Conservation (phyloP, 2,329 filamentous ascomycete species). For the Polytolypa hystricis region DNA sequence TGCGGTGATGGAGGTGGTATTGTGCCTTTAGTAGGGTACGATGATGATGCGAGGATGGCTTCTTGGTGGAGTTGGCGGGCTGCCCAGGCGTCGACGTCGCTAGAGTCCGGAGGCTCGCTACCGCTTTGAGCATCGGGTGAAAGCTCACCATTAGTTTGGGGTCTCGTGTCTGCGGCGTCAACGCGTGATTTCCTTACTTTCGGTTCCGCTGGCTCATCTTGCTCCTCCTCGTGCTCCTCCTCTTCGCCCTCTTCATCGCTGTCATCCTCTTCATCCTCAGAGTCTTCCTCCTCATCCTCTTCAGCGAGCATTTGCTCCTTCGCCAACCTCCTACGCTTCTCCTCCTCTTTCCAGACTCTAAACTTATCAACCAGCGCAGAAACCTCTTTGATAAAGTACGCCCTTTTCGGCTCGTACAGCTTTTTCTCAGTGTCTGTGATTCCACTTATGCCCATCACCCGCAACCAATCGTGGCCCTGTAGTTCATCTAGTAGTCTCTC, state of each 20-base stretch:
- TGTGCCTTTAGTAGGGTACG: slow-evolving; percentile 24
- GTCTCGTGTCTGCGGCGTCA: slow-evolving; percentile 8
- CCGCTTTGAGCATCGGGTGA: slow-evolving; percentile 24
- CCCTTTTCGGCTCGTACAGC: slow-evolving; percentile 72
- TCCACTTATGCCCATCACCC: slow-evolving; percentile 77
- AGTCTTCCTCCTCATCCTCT: slow-evolving; percentile 38
- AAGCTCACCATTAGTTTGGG: slow-evolving; percentile 9
- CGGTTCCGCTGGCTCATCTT: no score
- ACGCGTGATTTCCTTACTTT: no score
- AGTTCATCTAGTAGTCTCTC: slow-evolving; percentile 66
- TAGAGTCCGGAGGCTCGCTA: slow-evolving; percentile 51
- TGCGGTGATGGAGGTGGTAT: slow-evolving; percentile 13
- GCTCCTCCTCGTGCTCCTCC: slow-evolving; percentile 13
- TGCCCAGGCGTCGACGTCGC: slow-evolving; percentile 58
- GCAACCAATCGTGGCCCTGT: slow-evolving; percentile 84
- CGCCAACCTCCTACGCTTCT: slow-evolving; percentile 69
- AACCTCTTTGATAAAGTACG: slow-evolving; percentile 76
- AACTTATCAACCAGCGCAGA: slow-evolving; percentile 78
- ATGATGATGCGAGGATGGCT: slow-evolving; percentile 45
- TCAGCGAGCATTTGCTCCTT: slow-evolving; percentile 53
- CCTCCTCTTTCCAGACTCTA: slow-evolving; percentile 74
- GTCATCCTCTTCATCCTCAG: slow-evolving; percentile 27
- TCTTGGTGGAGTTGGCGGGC: slow-evolving; percentile 68
- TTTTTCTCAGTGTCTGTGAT: slow-evolving; percentile 78
- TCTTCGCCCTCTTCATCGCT: slow-evolving; percentile 22